Evolutionary conservation across 1,284 basidiomycete genomes (phyloP).

Genomic region (Pascua guehoae): DNA sequence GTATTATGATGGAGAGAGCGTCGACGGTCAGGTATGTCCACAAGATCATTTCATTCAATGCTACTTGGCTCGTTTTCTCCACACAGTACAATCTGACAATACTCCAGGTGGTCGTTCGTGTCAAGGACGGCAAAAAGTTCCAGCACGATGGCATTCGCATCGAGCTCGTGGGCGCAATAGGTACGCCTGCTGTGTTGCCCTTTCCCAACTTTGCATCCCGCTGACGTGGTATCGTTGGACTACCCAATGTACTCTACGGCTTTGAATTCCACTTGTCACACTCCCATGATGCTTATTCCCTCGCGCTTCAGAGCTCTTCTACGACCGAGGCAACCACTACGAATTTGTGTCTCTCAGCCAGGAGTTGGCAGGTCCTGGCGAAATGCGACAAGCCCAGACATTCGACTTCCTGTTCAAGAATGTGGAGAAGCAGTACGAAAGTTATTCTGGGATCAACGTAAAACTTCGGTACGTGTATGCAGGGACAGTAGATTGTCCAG

Average conservation of each 20-base stretch:
- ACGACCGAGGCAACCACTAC: slow-evolving; percentile 84
- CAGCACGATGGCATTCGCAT: slow-evolving; percentile 96
- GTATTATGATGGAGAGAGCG: slow-evolving; percentile 90
- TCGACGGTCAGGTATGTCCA: slow-evolving; percentile 72
- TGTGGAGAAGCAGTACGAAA: slow-evolving; percentile 98
- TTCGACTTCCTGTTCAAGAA: slow-evolving; percentile 98
- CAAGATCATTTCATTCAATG: background rate
- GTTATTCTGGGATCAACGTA: slow-evolving; percentile 96
- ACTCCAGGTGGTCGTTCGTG: slow-evolving; percentile 72
- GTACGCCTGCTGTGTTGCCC: slow-evolving; percentile 54
- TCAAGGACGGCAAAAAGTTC: slow-evolving; percentile 91
- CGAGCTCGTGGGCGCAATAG: slow-evolving; percentile 94
- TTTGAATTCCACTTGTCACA: background rate
- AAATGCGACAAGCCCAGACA: slow-evolving; percentile 90
- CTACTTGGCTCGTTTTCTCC: no score
- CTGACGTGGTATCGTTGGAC: background rate
- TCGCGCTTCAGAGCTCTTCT: slow-evolving; percentile 71
- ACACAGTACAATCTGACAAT: background rate
- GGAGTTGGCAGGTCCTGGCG: slow-evolving; percentile 88
- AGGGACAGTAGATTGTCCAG: no score
- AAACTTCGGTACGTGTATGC: slow-evolving; percentile 70
- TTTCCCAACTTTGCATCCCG: background rate
- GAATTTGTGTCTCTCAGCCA: slow-evolving; percentile 95
- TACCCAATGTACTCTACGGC: background rate
- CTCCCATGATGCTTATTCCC: background rate